Conservation (phyloP, 2,329 filamentous ascomycete species). For the Ophiosphaerella narmari region DNA sequence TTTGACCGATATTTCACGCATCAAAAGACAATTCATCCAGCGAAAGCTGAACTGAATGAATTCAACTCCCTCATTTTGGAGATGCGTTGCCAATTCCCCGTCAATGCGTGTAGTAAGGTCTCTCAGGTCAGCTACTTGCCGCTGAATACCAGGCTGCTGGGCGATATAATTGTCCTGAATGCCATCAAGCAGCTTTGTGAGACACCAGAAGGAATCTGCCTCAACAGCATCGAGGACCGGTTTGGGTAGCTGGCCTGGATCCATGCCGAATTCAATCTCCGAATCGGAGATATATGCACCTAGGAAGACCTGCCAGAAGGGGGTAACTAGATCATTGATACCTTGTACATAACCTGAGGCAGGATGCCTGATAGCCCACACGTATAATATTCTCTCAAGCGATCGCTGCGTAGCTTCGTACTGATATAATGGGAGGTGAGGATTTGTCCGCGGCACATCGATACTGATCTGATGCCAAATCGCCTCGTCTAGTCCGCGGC, state of each 20-base stretch:
- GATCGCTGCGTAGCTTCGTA: conserved; percentile 96
- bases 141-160: conserved; percentile 93
- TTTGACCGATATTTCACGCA: conserved; percentile 94
- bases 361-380: conserved; percentile 97
- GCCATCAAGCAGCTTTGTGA: conserved; percentile 96
- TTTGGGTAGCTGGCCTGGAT: conserved; percentile 89
- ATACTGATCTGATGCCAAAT: conserved; percentile 99
- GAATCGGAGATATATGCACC: conserved; percentile 93
- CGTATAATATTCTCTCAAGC: conserved; percentile 90
- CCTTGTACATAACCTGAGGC: conserved; percentile 98
- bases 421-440: conserved; percentile 90
- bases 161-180: conserved; percentile 99
- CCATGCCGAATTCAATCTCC: conserved; percentile 92
- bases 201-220: conserved; percentile 97
- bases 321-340: conserved; percentile 96
- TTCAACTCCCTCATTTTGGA: conserved; percentile 89
- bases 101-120: conserved; percentile 93
- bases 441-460: conserved; percentile 93
- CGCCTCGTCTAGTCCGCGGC: conserved; percentile 88
- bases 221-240: conserved; percentile 94
- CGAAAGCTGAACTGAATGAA: conserved; percentile 99
- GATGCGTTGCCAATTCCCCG: conserved; percentile 78
- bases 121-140: conserved; percentile 85
- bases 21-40: conserved; percentile 99
- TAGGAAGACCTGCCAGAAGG: conserved; percentile 97